Evolutionary conservation across 208 protist genomes (phyloP), one percentile per base, ranked within the genome.

Genomic region (Lotmaria passim): DNA sequence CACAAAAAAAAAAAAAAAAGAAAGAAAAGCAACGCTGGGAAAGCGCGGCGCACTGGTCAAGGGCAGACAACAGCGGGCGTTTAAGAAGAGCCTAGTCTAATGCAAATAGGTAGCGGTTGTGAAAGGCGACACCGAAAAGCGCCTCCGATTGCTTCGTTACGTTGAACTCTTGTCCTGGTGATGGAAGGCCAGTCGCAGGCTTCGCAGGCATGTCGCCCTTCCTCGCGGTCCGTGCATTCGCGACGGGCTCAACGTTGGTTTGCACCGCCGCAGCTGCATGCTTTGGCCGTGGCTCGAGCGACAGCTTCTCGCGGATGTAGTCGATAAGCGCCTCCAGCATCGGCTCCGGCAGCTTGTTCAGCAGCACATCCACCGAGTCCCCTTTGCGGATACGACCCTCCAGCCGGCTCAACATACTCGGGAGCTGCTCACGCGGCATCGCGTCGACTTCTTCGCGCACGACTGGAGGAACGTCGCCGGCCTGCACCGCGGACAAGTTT

Each of bases 91-190:
- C 26, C 44, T 12, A 60, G 63, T 97, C 93, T 7, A 97, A 65
- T 39, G 89, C 83, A 70, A 97, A 97, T 19, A 97, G 71, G 69
- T 95, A 97, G 8, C 93, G 88, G 73, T 97, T 97, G 56, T 94
- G 83, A 68, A 97, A 89, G 14, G 81, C 76, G 15, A 97, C 83
- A 6, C 93, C 93, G 58, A 97, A 93, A 1, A 97, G 71, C 51
- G 77, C 63, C 72, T 95, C 83, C 17, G 85, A 80, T 63, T 89
- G 85, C 63, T 89, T 92, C 21, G 87, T 81, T 68, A 80, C 83
- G 68, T 95, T 93, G 71, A 93, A 97, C 52, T 94, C 88, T n/a
- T 83, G 57, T 38, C 59, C 46, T 0, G 67, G 19, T 31, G 31
- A 17, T 8, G 47, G 34, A 24, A 19, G 26, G 50, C 47, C 26